A percentile compares a stretch with the other conserved stretches of the same genome.
Conservation (phyloP, 2,329 filamentous ascomycete genomes). For the Curvularia spicifera region DNA sequence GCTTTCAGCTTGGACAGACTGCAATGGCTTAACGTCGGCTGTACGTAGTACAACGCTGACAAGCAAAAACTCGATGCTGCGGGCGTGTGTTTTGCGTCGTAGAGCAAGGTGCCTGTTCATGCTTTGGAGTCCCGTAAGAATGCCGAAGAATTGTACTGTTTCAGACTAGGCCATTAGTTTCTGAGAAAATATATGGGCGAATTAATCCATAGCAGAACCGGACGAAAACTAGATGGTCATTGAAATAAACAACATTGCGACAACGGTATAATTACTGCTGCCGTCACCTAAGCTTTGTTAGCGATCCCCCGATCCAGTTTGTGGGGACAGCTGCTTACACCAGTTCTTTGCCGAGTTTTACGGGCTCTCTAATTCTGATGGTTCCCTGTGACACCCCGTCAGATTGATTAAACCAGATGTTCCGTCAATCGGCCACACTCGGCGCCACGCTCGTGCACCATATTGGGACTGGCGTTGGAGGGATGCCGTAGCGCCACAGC, state of each 20-base stretch:
- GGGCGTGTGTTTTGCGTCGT: neutral
- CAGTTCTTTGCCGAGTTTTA: neutral
- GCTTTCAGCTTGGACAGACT: neutral
- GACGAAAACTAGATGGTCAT: neutral
- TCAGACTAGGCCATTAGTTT: neutral
- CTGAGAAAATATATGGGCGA: neutral
- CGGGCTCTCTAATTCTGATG: neutral
- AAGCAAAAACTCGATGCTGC: neutral
- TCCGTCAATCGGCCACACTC: constrained; percentile 30
- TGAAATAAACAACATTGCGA: neutral
- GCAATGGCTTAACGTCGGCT: neutral
- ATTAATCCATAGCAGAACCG: neutral
- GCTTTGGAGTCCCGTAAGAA: too few species aligned
- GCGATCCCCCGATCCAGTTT: neutral
- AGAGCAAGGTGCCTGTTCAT: neutral
- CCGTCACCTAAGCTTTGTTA: neutral
- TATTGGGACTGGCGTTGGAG: constrained; percentile 2
- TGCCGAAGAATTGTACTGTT: neutral
- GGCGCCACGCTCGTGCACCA: neutral
- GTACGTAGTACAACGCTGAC: neutral
- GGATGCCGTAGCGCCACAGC: constrained; percentile 9
- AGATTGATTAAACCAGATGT: constrained; percentile 6
- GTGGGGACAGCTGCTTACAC: neutral
- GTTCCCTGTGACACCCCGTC: constrained; percentile 5
- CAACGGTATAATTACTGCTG: neutral